Base-by-base conservation (phyloP, 495 filamentous ascomycete genomes). In the Podospora anserina region DNA sequence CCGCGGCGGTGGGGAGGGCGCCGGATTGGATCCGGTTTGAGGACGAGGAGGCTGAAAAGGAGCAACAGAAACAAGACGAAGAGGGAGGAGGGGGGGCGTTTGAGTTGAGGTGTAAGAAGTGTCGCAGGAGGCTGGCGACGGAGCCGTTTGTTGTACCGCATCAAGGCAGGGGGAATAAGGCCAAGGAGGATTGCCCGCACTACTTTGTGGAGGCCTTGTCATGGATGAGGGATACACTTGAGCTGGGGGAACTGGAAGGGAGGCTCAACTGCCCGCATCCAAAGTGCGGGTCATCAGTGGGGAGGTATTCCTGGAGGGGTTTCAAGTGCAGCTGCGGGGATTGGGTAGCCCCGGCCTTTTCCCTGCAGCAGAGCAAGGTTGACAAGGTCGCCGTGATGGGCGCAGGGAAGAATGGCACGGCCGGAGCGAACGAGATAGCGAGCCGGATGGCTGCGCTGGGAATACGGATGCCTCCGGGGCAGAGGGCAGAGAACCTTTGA, bases 291-390 rank as follows among this genome's bases (percentile, higher is more conserved):
- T 87, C 89, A 20, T 92, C 93, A 61, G 87, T 98, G 26, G 95
- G 96, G 56, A 89, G 94, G 69, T 97, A 97, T 73, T 91, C 93
- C 32, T 99, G 96, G 94, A 91, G 96, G 75, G 95, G 96, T 65
- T 88, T 97, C 82, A 89, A 87, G 78, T 99, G 95, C 81, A 96
- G 89, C 70, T 98, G 95, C 78, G 88, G 89, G 53, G 86, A 90
- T 39, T 97, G 96, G 93, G 83, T 97, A 11, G 88, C 92, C 20
- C 96, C 96, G n/a, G 93, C 90, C 9, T 93, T 97, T 72, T 92
- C 88, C 68, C 80, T 97, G 66, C 88, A 91, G 49, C 90, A 88
- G 77, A 89, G 90, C 63, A 88, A 89, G 70, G 87, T 97, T 18
- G 96, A 98, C 78, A 89, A 91, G 76, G 81, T 89, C n/a, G 9